Evolutionary conservation across 495 filamentous ascomycete genomes (phyloP).

Genomic region (Chlorociboria aeruginascens): DNA sequence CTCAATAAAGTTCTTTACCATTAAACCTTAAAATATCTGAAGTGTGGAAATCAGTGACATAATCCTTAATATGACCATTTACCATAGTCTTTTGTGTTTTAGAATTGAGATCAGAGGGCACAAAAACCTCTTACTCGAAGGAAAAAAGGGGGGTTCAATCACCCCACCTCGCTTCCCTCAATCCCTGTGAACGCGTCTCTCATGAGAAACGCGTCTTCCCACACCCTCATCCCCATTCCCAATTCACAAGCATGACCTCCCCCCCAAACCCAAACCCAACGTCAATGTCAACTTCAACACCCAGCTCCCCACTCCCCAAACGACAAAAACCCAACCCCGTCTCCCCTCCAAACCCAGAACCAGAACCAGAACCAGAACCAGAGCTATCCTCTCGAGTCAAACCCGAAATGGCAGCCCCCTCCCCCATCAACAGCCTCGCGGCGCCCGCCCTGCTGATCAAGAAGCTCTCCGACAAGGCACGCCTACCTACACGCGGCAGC

Average conservation of each 20-base stretch:
- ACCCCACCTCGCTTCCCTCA: neutral
- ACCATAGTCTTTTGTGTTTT: too few species aligned
- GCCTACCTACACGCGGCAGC: conserved; percentile 75
- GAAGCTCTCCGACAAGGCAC: conserved; percentile 63
- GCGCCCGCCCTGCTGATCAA: conserved; percentile 43
- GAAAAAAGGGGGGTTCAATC: neutral
- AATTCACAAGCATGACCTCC: neutral
- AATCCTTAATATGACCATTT: too few species aligned
- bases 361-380: neutral
- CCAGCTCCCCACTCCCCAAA: conserved; percentile 50
- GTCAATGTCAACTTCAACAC: conserved; percentile 26
- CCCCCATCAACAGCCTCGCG: conserved; percentile 19
- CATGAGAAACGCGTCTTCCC: neutral
- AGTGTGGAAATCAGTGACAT: too few species aligned
- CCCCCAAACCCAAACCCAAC: conserved; percentile 36
- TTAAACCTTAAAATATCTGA: too few species aligned
- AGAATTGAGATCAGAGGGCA: too few species aligned
- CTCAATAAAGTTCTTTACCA: too few species aligned
- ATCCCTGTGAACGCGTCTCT: neutral
- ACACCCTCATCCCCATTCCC: neutral
- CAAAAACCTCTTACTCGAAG: too few species aligned
- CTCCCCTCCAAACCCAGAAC: too few species aligned
- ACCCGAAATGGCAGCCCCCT: conserved; percentile 16
- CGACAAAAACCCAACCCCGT: conserved; percentile 34
- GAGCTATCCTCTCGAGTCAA: conserved; percentile 19